Percentiles rank a stretch among this genome's conserved stretches.
These are phyloP conservation scores for Trichoderma sp. DNA, from an alignment of 2,329 filamentous ascomycete genomes.

Conservation along the genomic window DNA sequence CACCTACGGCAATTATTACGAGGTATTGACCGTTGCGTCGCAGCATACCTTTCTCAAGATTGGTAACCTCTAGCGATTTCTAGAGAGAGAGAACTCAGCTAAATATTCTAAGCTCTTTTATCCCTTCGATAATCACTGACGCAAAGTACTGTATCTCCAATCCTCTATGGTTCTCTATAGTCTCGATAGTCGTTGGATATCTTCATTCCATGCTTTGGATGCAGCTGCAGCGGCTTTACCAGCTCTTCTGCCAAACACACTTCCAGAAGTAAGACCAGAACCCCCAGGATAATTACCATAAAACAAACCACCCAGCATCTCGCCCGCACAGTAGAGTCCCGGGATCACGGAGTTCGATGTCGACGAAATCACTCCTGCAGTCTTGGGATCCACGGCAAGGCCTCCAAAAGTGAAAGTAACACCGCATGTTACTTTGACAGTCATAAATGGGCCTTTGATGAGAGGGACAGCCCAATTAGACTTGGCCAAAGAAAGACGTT, in stretches of 20 bases:
- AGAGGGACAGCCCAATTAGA: slow-evolving; percentile 65
- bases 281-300: slow-evolving; percentile 64
- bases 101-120: background rate
- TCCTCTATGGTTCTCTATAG: background rate
- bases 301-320: slow-evolving; percentile 66
- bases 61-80: background rate
- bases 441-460: slow-evolving; percentile 56
- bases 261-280: slow-evolving; percentile 58
- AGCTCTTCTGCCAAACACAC: slow-evolving; percentile 49
- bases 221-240: slow-evolving; percentile 35
- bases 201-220: background rate
- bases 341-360: slow-evolving; percentile 46
- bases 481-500: slow-evolving; percentile 51
- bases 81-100: background rate
- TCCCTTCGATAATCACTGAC: background rate
- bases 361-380: slow-evolving; percentile 50
- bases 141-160: background rate
- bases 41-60: background rate
- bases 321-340: slow-evolving; percentile 59
- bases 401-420: slow-evolving; percentile 70
- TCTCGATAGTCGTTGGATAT: background rate
- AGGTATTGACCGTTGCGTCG: background rate
- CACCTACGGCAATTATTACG: too few species aligned
- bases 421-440: slow-evolving; percentile 56
- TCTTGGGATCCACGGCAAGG: slow-evolving; percentile 54